phyloP scores from a whole-genome alignment of 2,329 filamentous ascomycete species.

The Neofusicoccum cordaticola region DNA sequence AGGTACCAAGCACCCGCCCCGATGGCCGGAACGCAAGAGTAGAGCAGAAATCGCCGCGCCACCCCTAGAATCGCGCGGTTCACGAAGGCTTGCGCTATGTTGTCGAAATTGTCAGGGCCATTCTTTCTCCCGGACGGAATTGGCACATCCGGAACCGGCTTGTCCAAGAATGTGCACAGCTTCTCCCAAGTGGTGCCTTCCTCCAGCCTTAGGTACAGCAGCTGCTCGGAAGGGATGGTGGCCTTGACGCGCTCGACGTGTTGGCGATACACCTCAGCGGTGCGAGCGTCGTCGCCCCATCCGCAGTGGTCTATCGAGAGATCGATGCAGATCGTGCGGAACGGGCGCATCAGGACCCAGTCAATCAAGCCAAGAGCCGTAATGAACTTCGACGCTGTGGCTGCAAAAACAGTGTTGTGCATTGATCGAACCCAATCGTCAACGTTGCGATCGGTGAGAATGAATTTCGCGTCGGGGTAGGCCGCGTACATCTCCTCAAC shows the following conservation, averaged over 20 bases:
- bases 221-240: conserved; percentile 23
- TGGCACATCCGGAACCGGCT: conserved; percentile 22
- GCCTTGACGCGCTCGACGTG: conserved; percentile 22
- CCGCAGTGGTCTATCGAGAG: neutral
- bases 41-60: neutral
- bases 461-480: conserved; percentile 24
- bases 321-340: neutral
- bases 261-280: conserved; percentile 8
- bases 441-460: conserved; percentile 19
- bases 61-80: neutral
- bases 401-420: conserved; percentile 11
- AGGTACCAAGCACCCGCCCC: neutral
- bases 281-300: neutral
- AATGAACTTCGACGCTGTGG: neutral
- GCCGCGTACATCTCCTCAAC: conserved; percentile 22
- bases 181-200: conserved; percentile 28
- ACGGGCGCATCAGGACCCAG: neutral
- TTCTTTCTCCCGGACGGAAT: conserved; percentile 5
- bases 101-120: neutral
- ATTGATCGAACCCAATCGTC: conserved; percentile 15
- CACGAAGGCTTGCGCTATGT: neutral
- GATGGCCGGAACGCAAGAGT: neutral
- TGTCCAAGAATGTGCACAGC: conserved; percentile 29
- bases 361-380: neutral
- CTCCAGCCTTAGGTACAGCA: conserved; percentile 28